phyloP scores from a whole-genome alignment of 768 basidiomycete species.

The Suillus americanus region DNA sequence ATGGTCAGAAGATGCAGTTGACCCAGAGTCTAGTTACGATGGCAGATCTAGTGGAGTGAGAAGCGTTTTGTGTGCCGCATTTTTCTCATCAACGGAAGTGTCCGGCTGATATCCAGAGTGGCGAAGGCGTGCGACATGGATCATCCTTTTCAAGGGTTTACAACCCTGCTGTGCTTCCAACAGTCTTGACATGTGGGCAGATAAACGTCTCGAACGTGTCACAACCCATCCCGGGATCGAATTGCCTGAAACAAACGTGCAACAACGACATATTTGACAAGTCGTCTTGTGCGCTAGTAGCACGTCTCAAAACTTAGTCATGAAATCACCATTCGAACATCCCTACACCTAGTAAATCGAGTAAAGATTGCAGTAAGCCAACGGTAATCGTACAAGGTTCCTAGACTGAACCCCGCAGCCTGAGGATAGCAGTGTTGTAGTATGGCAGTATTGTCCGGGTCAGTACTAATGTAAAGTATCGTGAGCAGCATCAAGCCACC shows the following conservation, averaged over 20 bases:
- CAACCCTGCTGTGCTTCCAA: not conserved
- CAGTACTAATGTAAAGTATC: not conserved
- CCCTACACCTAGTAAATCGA: not conserved
- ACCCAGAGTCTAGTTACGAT: conserved; percentile 3
- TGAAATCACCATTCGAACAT: not conserved
- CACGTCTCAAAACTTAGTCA: not conserved
- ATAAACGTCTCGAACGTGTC: not conserved
- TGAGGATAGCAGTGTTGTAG: not conserved
- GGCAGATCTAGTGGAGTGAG: not conserved
- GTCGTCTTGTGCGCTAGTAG: not conserved
- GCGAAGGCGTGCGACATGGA: not conserved
- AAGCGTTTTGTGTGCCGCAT: not conserved
- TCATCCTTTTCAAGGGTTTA: not conserved
- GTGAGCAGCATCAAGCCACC: not conserved
- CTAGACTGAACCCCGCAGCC: not conserved
- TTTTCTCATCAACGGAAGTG: not conserved
- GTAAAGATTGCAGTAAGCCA: not conserved
- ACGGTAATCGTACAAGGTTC: not conserved
- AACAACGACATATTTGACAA: not conserved
- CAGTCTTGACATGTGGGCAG: not conserved
- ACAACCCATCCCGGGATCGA: not conserved
- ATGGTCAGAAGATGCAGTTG: conserved; percentile 16
- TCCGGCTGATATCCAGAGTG: not conserved
- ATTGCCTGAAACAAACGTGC: not conserved
- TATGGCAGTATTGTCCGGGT: not conserved